These are phyloP conservation scores for Paecilomyces dactylethromorphus DNA, from an alignment of 2,329 filamentous ascomycete species.

Conservation along the genomic window DNA sequence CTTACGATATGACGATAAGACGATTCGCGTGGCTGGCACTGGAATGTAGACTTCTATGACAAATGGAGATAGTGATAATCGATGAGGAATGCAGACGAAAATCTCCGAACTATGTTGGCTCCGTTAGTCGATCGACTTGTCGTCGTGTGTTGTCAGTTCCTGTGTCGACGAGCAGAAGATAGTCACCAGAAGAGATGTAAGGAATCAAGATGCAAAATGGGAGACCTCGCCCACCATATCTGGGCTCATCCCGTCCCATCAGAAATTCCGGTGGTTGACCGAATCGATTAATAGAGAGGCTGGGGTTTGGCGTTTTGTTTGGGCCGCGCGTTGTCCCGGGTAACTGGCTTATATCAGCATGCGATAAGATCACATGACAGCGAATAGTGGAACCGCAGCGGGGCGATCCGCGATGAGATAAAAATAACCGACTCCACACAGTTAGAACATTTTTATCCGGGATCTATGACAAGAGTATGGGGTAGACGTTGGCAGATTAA, in stretches of 20 bases:
- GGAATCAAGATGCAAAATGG: constrained; percentile 9
- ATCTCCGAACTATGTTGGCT: background rate
- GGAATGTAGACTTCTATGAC: background rate
- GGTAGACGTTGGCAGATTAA: too few relatives aligned
- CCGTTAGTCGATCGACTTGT: background rate
- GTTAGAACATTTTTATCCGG: background rate
- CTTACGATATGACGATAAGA: background rate
- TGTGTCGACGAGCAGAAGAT: background rate
- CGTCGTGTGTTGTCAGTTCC: background rate
- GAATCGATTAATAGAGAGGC: constrained; percentile 22
- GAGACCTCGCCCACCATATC: background rate
- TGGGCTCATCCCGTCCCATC: background rate
- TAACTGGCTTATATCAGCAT: constrained; percentile 22
- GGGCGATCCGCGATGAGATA: background rate
- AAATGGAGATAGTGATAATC: background rate
- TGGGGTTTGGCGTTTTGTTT: constrained; percentile 25
- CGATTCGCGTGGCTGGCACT: background rate
- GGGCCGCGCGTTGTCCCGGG: constrained; percentile 16
- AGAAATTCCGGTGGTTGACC: constrained; percentile 30
- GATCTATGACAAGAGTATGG: too few relatives aligned
- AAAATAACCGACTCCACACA: background rate
- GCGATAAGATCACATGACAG: background rate
- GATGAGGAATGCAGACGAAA: constrained; percentile 2
- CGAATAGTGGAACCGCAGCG: background rate
- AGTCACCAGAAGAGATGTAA: background rate